Percentiles rank a stretch among this genome's conserved stretches.
These are phyloP conservation scores for Populus hybrid DNA, from an alignment of 441 rosid species.

Conservation along the genomic window DNA sequence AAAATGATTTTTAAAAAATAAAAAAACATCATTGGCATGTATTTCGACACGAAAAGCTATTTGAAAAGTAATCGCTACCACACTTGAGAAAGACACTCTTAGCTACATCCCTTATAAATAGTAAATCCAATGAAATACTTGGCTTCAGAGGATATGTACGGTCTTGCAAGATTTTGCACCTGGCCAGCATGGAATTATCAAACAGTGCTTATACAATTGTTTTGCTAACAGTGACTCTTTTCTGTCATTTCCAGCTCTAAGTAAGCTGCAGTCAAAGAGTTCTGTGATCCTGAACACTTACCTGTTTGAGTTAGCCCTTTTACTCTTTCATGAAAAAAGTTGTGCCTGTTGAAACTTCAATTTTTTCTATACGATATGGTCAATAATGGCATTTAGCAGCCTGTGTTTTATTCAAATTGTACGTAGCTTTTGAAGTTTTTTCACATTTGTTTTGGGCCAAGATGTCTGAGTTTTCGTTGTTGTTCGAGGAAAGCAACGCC, in stretches of 20 bases:
- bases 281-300: not conserved
- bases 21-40: too few species aligned
- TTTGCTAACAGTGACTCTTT: not conserved
- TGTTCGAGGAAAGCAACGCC: conserved; percentile 54
- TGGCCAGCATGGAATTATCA: too few species aligned
- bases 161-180: not conserved
- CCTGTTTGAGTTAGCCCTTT: not conserved
- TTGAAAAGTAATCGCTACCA: too few species aligned
- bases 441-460: conserved; percentile 47
- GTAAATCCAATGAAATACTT: too few species aligned
- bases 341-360: too few species aligned
- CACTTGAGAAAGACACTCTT: too few species aligned
- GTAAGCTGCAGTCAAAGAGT: not conserved
- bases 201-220: too few species aligned
- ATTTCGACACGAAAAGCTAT: too few species aligned
- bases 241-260: not conserved
- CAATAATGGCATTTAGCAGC: not conserved
- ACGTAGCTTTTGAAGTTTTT: not conserved
- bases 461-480: conserved; percentile 61
- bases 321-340: too few species aligned
- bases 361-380: not conserved
- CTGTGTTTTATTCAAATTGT: not conserved
- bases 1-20: too few species aligned
- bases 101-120: too few species aligned
- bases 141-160: too few species aligned